Evolutionary conservation across 441 rosid species (phyloP).

Genomic region (Manihot esculenta): DNA sequence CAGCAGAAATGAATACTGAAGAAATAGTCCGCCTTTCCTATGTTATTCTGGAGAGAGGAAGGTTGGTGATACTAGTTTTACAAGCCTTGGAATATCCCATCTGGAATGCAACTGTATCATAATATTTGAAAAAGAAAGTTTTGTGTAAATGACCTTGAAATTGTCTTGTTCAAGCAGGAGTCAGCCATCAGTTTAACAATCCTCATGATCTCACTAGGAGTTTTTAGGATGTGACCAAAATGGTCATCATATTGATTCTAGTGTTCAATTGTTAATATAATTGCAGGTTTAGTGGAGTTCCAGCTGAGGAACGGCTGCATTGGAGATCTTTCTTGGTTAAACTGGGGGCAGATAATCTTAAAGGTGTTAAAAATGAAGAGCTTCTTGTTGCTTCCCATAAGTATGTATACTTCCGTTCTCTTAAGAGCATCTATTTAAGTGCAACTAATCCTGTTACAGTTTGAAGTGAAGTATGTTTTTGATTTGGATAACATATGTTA

Average conservation of each 20-base stretch:
- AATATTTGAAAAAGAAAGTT: not conserved
- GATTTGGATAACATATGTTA: not conserved
- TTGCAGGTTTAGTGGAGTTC: constrained; percentile 90
- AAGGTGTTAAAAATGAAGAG: constrained; percentile 86
- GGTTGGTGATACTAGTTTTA: not conserved
- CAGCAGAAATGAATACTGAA: too few relatives aligned
- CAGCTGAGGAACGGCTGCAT: constrained; percentile 84
- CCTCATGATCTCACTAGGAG: not conserved
- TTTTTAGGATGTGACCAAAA: not conserved
- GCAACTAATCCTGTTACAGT: not conserved
- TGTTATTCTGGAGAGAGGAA: not conserved
- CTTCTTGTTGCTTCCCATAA: constrained; percentile 96
- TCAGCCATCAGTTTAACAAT: not conserved
- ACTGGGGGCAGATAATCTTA: constrained; percentile 92
- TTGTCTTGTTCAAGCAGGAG: too few relatives aligned
- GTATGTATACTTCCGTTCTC: constrained; percentile 36
- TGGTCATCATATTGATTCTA: not conserved
- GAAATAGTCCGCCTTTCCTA: not conserved
- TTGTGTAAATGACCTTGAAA: too few relatives aligned
- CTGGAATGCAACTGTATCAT: not conserved
- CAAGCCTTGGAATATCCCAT: not conserved
- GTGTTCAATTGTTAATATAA: constrained; percentile 5
- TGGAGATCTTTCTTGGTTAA: constrained; percentile 94
- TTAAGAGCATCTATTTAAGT: not conserved
- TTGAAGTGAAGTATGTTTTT: not conserved